Evolutionary conservation across 139 green algal species (phyloP), one percentile per base, ranked within the genome.

Genomic region (Yamagishiella unicocca): DNA sequence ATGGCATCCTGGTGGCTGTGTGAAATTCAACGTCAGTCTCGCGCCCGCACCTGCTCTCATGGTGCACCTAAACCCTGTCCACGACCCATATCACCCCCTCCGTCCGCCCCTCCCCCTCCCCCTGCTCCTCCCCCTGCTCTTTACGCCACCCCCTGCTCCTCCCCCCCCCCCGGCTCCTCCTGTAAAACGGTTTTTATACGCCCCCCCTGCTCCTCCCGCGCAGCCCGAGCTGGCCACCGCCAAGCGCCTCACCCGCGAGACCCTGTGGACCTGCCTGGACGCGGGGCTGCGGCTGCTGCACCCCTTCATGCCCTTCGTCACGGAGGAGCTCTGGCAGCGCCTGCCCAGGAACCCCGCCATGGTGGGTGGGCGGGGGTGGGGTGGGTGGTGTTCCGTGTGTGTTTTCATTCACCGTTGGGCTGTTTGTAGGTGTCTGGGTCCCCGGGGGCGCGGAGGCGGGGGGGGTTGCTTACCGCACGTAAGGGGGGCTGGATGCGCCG

Each of bases 301-400:
- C 92, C 97, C 98, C 33, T 98, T 98, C 94, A 99, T 99, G 95
- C 98, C 98, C 3, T 99, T 96, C 85, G 95, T 99, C 77, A 99
- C 97, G 7, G 98, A 99, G 94, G 95, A 98, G 90, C 92, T 99
- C 14, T 99, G 97, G 97, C 94, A 99, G 80, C 92, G 94, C 9
- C 86, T 98, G 42, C 96, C 96, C 21, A 93, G 77, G 21, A n/a
- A 55, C 55, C 55, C 77, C 0, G 55, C 64, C 7, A 25, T 84
- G 54, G 77, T 84, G 58, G 19, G 72, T 58, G 50, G 50, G 58
- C 19, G 19, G 58, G 22, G 58, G 58, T 31, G 50, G 50, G 50
- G 50, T 17, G 50, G 50, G 50, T 58, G 50, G 50, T 17, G 50
- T 12, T 12, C 17, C 14, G 50, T 17, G 50, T 12, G 50, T 58